Evolutionary conservation across 441 rosid genomes (phyloP).

Genomic region (Adansonia rubrostipa): DNA sequence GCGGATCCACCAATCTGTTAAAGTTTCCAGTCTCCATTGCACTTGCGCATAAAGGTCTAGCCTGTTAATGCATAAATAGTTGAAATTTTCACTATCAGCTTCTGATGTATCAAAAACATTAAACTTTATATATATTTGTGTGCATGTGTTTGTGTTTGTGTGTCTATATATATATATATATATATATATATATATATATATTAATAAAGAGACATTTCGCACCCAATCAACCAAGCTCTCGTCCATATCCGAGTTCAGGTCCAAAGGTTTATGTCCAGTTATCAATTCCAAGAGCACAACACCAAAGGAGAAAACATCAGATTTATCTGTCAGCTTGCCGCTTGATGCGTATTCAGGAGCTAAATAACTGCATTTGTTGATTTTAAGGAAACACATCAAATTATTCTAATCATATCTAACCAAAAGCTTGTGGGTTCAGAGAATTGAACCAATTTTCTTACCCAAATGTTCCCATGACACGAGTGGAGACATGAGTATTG

Average conservation of each 20-base stretch:
- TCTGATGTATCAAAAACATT: background rate
- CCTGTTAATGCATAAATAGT: conserved; percentile 47
- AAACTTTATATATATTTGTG: background rate
- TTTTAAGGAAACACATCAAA: conserved; percentile 1
- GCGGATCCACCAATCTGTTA: conserved; percentile 62
- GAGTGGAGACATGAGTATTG: conserved; percentile 84
- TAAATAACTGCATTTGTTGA: conserved; percentile 58
- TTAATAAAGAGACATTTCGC: background rate
- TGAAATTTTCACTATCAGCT: conserved; percentile 6
- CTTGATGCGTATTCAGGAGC: conserved; percentile 97
- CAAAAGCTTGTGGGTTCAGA: background rate
- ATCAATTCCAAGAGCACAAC: conserved; percentile 84
- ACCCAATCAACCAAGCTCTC: conserved; percentile 94
- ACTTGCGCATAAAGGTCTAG: conserved; percentile 62
- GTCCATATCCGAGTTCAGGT: conserved; percentile 56
- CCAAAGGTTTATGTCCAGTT: conserved; percentile 79
- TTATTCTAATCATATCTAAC: background rate
- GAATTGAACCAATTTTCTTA: conserved; percentile 34
- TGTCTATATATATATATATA: no score
- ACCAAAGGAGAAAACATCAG: conserved; percentile 92
- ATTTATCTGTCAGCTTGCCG: conserved; percentile 87
- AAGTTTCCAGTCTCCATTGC: conserved; percentile 61
- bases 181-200: background rate
- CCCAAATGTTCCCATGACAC: conserved; percentile 98
- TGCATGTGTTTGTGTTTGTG: no score